Evolutionary conservation across 305 asterid genomes (phyloP).

Genomic region (Coffea humblotiana): DNA sequence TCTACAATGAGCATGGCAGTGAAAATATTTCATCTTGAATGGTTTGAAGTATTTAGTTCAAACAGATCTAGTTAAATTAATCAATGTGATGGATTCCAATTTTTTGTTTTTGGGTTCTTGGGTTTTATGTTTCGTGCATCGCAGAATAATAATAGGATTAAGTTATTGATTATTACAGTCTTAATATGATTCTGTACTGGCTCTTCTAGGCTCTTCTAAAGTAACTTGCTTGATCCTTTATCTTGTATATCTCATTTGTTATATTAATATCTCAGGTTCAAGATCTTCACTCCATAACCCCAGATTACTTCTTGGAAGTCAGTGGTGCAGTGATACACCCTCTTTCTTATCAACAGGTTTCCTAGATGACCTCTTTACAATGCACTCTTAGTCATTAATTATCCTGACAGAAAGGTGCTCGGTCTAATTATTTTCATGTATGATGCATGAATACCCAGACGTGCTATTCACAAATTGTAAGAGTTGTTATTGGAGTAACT

Average conservation of each 20-base stretch:
- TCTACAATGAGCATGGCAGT: background rate
- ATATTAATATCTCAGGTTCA: conserved; percentile 70
- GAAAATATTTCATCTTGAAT: background rate
- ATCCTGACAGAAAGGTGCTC: background rate
- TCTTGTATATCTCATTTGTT: conserved; percentile 9
- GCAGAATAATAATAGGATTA: background rate
- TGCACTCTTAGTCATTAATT: background rate
- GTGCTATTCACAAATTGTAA: background rate
- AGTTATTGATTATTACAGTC: background rate
- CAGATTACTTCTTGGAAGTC: conserved; percentile 90
- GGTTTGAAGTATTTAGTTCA: background rate
- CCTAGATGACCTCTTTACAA: background rate
- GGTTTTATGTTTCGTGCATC: background rate
- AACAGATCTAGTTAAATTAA: background rate
- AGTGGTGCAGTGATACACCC: conserved; percentile 99
- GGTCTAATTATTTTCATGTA: background rate
- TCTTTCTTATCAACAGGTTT: conserved; percentile 98
- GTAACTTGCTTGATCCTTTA: background rate
- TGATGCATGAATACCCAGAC: background rate
- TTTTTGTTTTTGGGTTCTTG: too few relatives aligned
- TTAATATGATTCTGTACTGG: conserved; percentile 2
- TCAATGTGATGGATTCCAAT: too few relatives aligned
- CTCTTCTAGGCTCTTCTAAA: background rate
- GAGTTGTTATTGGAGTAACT: background rate
- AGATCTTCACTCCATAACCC: conserved; percentile 92